A percentile compares a stretch with the other conserved stretches of the same genome.
phyloP scores from a whole-genome alignment of 2,329 filamentous ascomycete genomes.

The Trichoderma sp. region DNA sequence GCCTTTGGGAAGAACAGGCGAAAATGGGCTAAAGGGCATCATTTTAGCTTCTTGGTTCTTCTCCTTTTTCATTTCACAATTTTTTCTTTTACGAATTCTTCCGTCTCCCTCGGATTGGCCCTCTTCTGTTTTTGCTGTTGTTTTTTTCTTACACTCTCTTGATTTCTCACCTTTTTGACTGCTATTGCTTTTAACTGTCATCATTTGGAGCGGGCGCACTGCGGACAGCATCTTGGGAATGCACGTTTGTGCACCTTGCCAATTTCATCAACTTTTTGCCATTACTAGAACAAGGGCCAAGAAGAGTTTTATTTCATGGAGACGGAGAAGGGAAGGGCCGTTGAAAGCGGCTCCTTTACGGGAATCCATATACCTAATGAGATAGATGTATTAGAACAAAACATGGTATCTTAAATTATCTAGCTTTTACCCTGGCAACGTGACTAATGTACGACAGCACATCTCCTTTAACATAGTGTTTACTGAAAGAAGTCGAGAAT shows the following conservation, averaged over 20 bases:
- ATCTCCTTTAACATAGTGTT: neutral
- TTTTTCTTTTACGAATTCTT: neutral
- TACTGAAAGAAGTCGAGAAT: neutral
- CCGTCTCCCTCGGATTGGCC: neutral
- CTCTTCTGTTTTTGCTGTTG: neutral
- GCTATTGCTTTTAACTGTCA: neutral
- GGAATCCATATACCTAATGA: constrained; percentile 19
- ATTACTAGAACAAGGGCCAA: neutral
- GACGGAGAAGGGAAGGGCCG: neutral
- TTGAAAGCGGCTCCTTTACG: neutral
- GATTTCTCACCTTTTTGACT: neutral
- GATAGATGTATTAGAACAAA: constrained; percentile 17
- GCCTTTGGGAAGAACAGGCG: constrained; percentile 11
- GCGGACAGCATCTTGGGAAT: constrained; percentile 12
- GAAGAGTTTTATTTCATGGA: neutral
- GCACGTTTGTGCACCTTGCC: neutral
- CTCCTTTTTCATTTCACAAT: neutral
- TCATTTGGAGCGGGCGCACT: constrained; percentile 1
- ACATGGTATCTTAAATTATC: neutral
- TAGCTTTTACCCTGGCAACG: neutral
- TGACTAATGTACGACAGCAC: neutral
- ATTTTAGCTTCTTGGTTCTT: constrained; percentile 6
- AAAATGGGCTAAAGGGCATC: constrained; percentile 8
- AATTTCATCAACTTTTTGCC: neutral
- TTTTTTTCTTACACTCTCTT: neutral